Conservation (phyloP, 2,329 filamentous ascomycete genomes). For the Alternaria postmessia region DNA sequence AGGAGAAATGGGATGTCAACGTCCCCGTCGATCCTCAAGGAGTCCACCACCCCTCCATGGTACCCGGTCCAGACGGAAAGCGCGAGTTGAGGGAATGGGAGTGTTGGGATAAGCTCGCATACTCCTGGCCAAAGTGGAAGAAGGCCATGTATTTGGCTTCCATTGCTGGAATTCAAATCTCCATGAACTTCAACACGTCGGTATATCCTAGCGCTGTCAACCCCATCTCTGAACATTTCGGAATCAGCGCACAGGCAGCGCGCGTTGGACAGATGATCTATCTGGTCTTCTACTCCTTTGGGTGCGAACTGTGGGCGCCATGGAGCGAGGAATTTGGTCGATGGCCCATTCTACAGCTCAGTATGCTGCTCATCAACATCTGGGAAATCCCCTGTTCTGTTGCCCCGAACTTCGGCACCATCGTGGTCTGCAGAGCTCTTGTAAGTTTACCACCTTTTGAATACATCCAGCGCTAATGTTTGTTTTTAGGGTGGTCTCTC, state of each 20-base stretch:
- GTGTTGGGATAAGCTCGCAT: slow-evolving; percentile 58
- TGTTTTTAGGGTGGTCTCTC: slow-evolving; percentile 42
- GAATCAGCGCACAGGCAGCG: slow-evolving; percentile 41
- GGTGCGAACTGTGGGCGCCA: slow-evolving; percentile 83
- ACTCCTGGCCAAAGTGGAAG: slow-evolving; percentile 56
- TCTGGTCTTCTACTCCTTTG: slow-evolving; percentile 80
- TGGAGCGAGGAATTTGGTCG: slow-evolving; percentile 79
- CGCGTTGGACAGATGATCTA: slow-evolving; percentile 57
- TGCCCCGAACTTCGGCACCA: slow-evolving; percentile 68
- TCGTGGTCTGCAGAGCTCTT: slow-evolving; percentile 66
- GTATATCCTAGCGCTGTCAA: slow-evolving; percentile 62
- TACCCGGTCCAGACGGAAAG: slow-evolving; percentile 23
- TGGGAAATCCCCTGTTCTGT: slow-evolving; percentile 73
- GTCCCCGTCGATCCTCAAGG: slow-evolving; percentile 17
- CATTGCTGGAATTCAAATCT: slow-evolving; percentile 63
- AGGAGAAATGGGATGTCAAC: slow-evolving; percentile 19
- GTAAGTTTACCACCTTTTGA: slow-evolving; percentile 64
- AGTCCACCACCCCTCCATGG: slow-evolving; percentile 17
- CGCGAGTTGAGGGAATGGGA: slow-evolving; percentile 51
- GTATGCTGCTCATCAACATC: slow-evolving; percentile 67
- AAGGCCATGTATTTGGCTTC: slow-evolving; percentile 62
- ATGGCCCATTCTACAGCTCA: slow-evolving; percentile 63
- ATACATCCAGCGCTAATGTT: slow-evolving; percentile 62
- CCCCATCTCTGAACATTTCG: slow-evolving; percentile 67
- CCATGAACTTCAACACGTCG: slow-evolving; percentile 65